phyloP scores from a whole-genome alignment of 2,329 filamentous ascomycete species.

The Exophiala phaeomuriformis region DNA sequence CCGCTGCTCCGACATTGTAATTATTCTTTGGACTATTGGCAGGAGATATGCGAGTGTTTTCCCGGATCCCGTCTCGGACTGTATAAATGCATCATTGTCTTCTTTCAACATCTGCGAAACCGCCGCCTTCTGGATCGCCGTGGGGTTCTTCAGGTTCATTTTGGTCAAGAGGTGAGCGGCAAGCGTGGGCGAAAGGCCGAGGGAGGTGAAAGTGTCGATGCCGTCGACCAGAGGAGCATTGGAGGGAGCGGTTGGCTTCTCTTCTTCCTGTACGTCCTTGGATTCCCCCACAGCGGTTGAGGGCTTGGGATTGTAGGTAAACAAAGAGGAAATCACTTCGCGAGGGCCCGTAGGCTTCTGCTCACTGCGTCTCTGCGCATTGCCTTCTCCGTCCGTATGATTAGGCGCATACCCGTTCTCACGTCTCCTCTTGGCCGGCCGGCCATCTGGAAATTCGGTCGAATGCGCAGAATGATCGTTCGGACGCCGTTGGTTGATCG shows the following conservation, averaged over 20 bases:
- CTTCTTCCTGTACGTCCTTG: constrained; percentile 33
- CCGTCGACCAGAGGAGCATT: constrained; percentile 85
- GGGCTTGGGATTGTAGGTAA: constrained; percentile 80
- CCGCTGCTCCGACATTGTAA: constrained; percentile 53
- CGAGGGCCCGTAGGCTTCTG: constrained; percentile 30
- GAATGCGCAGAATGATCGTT: background rate
- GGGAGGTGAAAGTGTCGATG: constrained; percentile 73
- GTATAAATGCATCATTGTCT: constrained; percentile 86
- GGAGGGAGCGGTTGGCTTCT: constrained; percentile 62
- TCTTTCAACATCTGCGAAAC: constrained; percentile 72
- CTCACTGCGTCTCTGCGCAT: constrained; percentile 7
- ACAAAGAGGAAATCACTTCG: constrained; percentile 81
- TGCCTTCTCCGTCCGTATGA: constrained; percentile 9
- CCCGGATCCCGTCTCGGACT: constrained; percentile 93
- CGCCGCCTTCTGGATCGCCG: constrained; percentile 86
- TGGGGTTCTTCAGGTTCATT: constrained; percentile 81
- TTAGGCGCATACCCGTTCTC: constrained; percentile 35
- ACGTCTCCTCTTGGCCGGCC: constrained; percentile 38
- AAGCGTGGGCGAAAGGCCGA: constrained; percentile 73
- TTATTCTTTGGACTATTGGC: constrained; percentile 81
- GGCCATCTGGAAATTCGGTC: constrained; percentile 25
- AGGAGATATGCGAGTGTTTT: constrained; percentile 95
- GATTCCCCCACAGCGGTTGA: constrained; percentile 34
- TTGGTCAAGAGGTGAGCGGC: constrained; percentile 78
- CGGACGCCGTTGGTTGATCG: constrained; percentile 4